Evolutionary conservation across 1,284 basidiomycete genomes (phyloP).

Genomic region (Puccinia hordei): DNA sequence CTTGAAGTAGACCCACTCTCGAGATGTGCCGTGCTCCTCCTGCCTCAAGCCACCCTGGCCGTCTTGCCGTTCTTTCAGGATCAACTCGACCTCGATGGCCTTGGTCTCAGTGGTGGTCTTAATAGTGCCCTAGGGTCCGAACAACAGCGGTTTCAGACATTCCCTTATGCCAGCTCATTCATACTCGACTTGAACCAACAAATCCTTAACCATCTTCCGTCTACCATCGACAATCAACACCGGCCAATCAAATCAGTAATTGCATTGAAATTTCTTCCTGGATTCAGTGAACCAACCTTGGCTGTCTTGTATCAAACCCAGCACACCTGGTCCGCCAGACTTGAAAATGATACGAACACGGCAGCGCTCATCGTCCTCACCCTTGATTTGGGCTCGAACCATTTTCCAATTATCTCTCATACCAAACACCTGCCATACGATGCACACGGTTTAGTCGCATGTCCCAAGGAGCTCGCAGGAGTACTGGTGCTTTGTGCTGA

Average conservation of each 20-base stretch:
- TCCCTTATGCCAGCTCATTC: constrained; percentile 58
- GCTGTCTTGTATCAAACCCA: constrained; percentile 82
- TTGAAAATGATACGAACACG: constrained; percentile 66
- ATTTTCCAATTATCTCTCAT: constrained; percentile 80
- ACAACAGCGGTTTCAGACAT: constrained; percentile 32
- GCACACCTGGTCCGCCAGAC: constrained; percentile 75
- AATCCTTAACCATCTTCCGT: constrained; percentile 24
- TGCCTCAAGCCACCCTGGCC: constrained; percentile 72
- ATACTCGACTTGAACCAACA: constrained; percentile 49
- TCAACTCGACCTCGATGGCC: constrained; percentile 74
- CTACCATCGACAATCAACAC: constrained; percentile 26
- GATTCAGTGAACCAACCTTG: constrained; percentile 91
- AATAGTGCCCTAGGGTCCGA: constrained; percentile 24
- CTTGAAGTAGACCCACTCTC: constrained; percentile 81
- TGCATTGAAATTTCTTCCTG: constrained; percentile 86
- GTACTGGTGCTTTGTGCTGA: constrained; percentile 79
- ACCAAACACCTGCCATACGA: constrained; percentile 83
- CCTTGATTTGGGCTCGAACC: constrained; percentile 75
- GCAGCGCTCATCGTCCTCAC: constrained; percentile 81
- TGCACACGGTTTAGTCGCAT: constrained; percentile 73
- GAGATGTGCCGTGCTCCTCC: constrained; percentile 78
- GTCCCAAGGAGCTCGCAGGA: constrained; percentile 79
- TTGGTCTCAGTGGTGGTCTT: constrained; percentile 70
- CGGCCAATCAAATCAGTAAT: constrained; percentile 67
- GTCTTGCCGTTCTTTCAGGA: constrained; percentile 89